A percentile compares a stretch with the other conserved stretches of the same genome.
Evolutionary conservation across 345 rosid species (phyloP).

Genomic region (Noccaea bulbosa): DNA sequence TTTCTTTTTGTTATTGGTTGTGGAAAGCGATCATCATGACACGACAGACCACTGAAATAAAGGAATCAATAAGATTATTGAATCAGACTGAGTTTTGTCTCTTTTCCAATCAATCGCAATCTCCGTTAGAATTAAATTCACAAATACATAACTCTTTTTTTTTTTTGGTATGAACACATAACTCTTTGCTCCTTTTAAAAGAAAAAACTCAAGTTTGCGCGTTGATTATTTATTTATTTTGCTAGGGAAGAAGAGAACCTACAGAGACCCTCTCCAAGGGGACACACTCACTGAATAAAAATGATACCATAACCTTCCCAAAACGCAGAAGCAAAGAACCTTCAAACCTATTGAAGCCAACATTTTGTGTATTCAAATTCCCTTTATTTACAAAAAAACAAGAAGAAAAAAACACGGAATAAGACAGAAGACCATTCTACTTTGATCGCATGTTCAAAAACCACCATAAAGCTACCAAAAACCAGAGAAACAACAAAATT

Average conservation of each 20-base stretch:
- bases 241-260: slow-evolving; percentile 23
- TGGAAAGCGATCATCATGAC: slow-evolving; percentile 8
- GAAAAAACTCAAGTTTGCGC: background rate
- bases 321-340: slow-evolving; percentile 46
- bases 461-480: slow-evolving; percentile 5
- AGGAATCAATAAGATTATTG: slow-evolving; percentile 1
- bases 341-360: slow-evolving; percentile 3
- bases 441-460: slow-evolving; percentile 27
- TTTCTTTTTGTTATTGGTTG: background rate
- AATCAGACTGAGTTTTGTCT: slow-evolving; percentile 19
- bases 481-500: slow-evolving; percentile 26
- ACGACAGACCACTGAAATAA: slow-evolving; percentile 15
- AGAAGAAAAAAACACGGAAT: slow-evolving; percentile 18
- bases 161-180: too few species aligned
- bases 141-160: background rate
- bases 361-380: slow-evolving; percentile 3
- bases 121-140: background rate
- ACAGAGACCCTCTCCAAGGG: slow-evolving; percentile 19
- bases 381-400: background rate
- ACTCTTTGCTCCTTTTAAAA: background rate
- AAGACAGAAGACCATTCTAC: slow-evolving; percentile 37
- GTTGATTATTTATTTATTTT: background rate
- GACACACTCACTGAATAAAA: slow-evolving; percentile 6
- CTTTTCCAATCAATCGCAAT: slow-evolving; percentile 22
- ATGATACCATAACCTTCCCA: slow-evolving; percentile 36